A percentile compares a stretch with the other conserved stretches of the same genome.
Conservation (phyloP, 192 early-diverging fungal genomes). For the Coemansia sp. region DNA sequence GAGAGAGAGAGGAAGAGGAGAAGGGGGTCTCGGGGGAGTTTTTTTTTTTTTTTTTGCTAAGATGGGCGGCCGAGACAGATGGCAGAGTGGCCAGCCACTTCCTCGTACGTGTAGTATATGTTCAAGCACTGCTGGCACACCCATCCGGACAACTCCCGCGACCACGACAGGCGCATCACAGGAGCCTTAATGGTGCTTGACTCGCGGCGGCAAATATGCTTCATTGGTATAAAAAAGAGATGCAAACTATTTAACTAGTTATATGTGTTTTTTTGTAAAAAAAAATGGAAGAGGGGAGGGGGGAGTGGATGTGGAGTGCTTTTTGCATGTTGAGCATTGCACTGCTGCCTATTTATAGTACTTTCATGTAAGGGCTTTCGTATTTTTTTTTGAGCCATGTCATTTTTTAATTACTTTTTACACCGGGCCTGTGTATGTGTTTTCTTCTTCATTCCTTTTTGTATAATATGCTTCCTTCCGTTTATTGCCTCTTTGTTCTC, state of each 20-base stretch:
- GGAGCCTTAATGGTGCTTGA: not conserved
- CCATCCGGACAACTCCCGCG: constrained; percentile 31
- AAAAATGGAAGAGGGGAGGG: too few species aligned
- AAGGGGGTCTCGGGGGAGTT: too few species aligned
- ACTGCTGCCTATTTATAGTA: too few species aligned
- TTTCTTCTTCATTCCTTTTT: not conserved
- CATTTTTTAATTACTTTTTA: too few species aligned
- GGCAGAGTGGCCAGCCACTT: constrained; percentile 41
- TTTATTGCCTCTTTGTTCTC: constrained; percentile 4
- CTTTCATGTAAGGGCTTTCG: too few species aligned
- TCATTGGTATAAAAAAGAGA: not conserved
- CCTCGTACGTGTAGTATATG: constrained; percentile 46
- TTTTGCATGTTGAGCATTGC: too few species aligned
- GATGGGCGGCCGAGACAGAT: constrained; percentile 25
- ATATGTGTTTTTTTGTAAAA: not conserved
- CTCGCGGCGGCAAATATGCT: not conserved
- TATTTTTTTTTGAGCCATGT: too few species aligned
- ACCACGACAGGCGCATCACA: constrained; percentile 2
- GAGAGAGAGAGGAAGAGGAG: not conserved
- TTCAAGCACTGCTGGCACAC: constrained; percentile 39
- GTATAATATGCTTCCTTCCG: not conserved
- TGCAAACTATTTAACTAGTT: not conserved
- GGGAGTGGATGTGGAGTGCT: too few species aligned
- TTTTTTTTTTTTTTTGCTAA: not conserved
- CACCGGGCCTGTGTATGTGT: too few species aligned